Conservation (phyloP, 495 filamentous ascomycete species). For the Durotheca rogersii region DNA sequence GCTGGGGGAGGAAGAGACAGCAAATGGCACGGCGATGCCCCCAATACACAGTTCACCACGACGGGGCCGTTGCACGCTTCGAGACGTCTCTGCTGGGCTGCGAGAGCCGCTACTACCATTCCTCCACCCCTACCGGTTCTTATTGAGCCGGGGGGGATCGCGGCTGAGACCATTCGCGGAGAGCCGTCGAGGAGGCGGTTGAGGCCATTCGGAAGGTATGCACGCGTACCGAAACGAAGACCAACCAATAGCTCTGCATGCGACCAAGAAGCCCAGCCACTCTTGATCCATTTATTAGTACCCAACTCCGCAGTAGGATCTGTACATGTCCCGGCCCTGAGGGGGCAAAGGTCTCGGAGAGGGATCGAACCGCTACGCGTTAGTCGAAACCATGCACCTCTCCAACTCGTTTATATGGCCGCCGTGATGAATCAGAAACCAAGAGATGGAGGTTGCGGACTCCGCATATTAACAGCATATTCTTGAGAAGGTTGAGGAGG, state of each 20-base stretch:
- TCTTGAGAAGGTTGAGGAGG: neutral
- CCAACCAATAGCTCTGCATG: too few relatives aligned
- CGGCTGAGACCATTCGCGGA: constrained; percentile 1
- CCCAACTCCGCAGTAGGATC: too few relatives aligned
- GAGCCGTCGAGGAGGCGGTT: constrained; percentile 1
- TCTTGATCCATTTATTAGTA: neutral
- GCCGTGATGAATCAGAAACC: neutral
- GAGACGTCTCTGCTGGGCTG: too few relatives aligned
- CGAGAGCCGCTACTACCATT: too few relatives aligned
- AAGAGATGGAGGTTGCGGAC: neutral
- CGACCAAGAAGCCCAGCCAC: neutral
- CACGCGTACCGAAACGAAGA: too few relatives aligned
- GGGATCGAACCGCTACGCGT: constrained; percentile 11
- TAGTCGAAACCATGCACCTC: constrained; percentile 16
- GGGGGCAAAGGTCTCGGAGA: constrained; percentile 4
- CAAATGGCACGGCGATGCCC: too few relatives aligned
- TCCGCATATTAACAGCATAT: neutral
- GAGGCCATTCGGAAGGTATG: constrained; percentile 1
- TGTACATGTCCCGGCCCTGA: too few relatives aligned
- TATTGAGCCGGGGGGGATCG: constrained; percentile 5
- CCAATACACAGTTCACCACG: too few relatives aligned
- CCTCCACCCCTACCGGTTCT: too few relatives aligned
- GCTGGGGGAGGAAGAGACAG: too few relatives aligned
- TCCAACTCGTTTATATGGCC: constrained; percentile 14
- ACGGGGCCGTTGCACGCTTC: neutral